These are phyloP conservation scores for Ascochyta fabae DNA, from an alignment of 2,329 filamentous ascomycete genomes.

Conservation along the genomic window DNA sequence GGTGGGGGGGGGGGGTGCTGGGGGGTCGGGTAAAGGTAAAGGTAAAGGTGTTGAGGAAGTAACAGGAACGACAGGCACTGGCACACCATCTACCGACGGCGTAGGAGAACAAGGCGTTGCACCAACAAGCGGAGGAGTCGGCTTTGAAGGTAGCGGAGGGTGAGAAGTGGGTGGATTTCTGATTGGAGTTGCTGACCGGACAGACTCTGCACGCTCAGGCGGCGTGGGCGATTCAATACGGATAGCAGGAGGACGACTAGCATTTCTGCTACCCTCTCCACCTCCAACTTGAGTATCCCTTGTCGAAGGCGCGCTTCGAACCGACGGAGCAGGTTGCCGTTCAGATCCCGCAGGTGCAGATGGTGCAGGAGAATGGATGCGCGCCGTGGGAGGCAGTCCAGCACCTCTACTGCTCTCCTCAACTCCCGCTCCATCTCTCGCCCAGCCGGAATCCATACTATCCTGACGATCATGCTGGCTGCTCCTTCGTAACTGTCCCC, in stretches of 20 bases:
- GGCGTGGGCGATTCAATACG: constrained; percentile 1
- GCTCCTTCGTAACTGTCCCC: not conserved
- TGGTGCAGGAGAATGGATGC: not conserved
- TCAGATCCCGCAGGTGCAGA: not conserved
- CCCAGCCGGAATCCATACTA: too few relatives aligned
- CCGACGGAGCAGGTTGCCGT: not conserved
- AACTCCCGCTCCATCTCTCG: too few relatives aligned
- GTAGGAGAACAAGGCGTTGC: not conserved
- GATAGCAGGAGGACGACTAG: not conserved
- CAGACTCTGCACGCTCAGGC: not conserved
- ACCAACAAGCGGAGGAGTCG: not conserved
- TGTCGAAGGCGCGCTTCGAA: not conserved
- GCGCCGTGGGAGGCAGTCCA: not conserved
- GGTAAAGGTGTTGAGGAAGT: not conserved
- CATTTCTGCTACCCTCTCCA: not conserved
- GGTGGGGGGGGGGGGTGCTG: too few relatives aligned
- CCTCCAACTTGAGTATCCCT: not conserved
- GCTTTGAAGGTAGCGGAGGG: not conserved
- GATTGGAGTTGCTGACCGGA: not conserved
- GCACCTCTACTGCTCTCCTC: not conserved
- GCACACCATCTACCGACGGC: not conserved
- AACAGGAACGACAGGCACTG: not conserved
- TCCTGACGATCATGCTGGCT: not conserved
- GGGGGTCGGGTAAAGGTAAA: not conserved
- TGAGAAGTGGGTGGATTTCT: not conserved